Conservation (phyloP, 2,329 filamentous ascomycete species). For the Basipetospora sp. region DNA sequence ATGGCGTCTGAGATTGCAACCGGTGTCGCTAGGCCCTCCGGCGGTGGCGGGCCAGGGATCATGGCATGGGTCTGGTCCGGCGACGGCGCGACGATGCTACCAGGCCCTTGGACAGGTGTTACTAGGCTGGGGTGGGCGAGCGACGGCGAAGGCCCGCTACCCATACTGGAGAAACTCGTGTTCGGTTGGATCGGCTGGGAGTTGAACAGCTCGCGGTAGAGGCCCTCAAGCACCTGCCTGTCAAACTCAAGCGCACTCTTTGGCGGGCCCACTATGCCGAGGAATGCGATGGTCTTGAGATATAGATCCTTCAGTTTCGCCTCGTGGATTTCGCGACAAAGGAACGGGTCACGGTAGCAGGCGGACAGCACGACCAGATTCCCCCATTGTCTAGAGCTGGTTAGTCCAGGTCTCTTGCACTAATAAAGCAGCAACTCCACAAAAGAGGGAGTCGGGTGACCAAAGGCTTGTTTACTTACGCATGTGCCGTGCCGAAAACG, state of each 20-base stretch:
- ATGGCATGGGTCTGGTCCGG: not conserved
- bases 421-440: conserved; percentile 8
- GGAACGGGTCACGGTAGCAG: conserved; percentile 52
- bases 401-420: conserved; percentile 9
- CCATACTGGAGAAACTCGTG: conserved; percentile 4
- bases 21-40: too few relatives aligned
- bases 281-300: conserved; percentile 59
- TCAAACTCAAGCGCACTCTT: conserved; percentile 64
- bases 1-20: too few relatives aligned
- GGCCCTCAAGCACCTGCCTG: conserved; percentile 52
- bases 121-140: too few relatives aligned
- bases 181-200: not conserved
- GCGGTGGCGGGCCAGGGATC: too few relatives aligned
- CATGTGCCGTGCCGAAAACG: conserved; percentile 86
- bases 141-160: not conserved
- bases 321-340: conserved; percentile 43
- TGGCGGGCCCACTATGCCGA: conserved; percentile 53
- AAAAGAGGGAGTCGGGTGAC: conserved; percentile 1
- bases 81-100: too few relatives aligned
- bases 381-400: conserved; percentile 79
- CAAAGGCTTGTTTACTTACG: too few relatives aligned
- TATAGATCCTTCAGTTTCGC: conserved; percentile 47
- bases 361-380: conserved; percentile 85
- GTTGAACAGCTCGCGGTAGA: conserved; percentile 31
- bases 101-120: too few relatives aligned